Evolutionary conservation across 139 green algal genomes (phyloP), one percentile per base, ranked within the genome.

Genomic region (Micractinium conductrix): DNA sequence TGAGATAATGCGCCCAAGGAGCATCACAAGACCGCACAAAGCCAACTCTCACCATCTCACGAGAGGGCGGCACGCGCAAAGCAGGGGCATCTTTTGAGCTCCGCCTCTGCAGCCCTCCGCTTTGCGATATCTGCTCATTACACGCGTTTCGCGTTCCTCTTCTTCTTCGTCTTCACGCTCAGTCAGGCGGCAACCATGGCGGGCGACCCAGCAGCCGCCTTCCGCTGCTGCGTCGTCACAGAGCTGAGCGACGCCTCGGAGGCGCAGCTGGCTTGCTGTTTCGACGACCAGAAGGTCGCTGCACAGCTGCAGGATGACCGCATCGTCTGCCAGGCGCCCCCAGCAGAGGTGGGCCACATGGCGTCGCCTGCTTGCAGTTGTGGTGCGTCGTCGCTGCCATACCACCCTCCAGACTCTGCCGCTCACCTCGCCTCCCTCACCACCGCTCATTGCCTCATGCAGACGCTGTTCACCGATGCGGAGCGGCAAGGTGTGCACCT

Each of bases 401-500:
- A n/a, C n/a, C n/a, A n/a, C 19, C 4, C 68, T 50, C 16, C 28
- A 24, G 2, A 5, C 4, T 16, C 44, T 22, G n/a, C 72, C 43
- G 21, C 16, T 16, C 12, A 58, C 53, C 30, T 33, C 9, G n/a
- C 33, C 21, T 19, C 19, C 6, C 71, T 28, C 43, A 12, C 1
- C 40, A 38, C 26, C 26, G 48, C 38, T 14, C 71, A 19, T 0
- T 30, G n/a, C 12, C 8, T n/a, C 24, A 6, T 43, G 55, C 76
- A 82, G 76, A 30, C 24, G 10, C 58, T 82, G 5, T 82, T 82
- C n/a, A 8, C 38, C 28, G 68, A 85, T 28, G 17, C 65, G 1
- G 80, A 85, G 70, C 69, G 24, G 50, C 80, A 79, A 37, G 80
- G 80, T 26, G 60, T 85, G 69, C 80, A 70, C 30, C 69, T 85